Evolutionary conservation across 768 basidiomycete species (phyloP).

Genomic region (Leucocoprinus birnbaumii): DNA sequence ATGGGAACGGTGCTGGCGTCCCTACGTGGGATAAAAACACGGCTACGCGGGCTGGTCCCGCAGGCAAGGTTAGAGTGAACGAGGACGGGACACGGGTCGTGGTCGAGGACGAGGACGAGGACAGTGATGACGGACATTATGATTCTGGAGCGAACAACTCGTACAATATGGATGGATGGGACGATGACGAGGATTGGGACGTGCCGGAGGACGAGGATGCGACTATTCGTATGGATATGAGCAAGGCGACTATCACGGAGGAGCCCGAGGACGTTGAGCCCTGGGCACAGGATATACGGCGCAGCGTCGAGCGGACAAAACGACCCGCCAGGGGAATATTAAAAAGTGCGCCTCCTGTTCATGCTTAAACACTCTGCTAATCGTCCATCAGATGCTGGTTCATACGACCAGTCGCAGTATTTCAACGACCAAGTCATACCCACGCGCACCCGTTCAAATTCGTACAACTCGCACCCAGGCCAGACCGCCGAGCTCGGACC

Average conservation of each 20-base stretch:
- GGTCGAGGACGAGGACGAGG: slow-evolving; percentile 72
- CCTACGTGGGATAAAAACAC: slow-evolving; percentile 86
- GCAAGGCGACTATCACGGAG: slow-evolving; percentile 44
- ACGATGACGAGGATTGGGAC: slow-evolving; percentile 80
- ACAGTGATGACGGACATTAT: slow-evolving; percentile 51
- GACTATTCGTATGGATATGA: slow-evolving; percentile 65
- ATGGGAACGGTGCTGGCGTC: slow-evolving; percentile 36
- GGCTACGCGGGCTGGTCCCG: slow-evolving; percentile 48
- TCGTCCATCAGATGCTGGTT: slow-evolving; percentile 52
- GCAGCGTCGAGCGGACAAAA: slow-evolving; percentile 65
- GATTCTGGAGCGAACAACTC: slow-evolving; percentile 34
- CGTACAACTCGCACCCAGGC: slow-evolving; percentile 61
- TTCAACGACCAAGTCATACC: slow-evolving; percentile 42
- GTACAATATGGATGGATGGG: slow-evolving; percentile 64
- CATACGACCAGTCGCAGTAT: slow-evolving; percentile 63
- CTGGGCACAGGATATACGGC: slow-evolving; percentile 74
- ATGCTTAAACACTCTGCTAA: not conserved
- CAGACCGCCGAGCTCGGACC: slow-evolving; percentile 60
- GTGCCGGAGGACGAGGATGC: slow-evolving; percentile 69
- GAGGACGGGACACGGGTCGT: slow-evolving; percentile 68
- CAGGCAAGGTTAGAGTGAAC: slow-evolving; percentile 39
- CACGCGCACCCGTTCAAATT: slow-evolving; percentile 74
- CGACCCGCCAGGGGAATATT: slow-evolving; percentile 82
- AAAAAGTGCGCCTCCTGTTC: slow-evolving; percentile 68
- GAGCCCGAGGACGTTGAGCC: slow-evolving; percentile 44